Base-by-base conservation (phyloP, 2,329 filamentous ascomycete genomes). In the Cercospora sp. region DNA sequence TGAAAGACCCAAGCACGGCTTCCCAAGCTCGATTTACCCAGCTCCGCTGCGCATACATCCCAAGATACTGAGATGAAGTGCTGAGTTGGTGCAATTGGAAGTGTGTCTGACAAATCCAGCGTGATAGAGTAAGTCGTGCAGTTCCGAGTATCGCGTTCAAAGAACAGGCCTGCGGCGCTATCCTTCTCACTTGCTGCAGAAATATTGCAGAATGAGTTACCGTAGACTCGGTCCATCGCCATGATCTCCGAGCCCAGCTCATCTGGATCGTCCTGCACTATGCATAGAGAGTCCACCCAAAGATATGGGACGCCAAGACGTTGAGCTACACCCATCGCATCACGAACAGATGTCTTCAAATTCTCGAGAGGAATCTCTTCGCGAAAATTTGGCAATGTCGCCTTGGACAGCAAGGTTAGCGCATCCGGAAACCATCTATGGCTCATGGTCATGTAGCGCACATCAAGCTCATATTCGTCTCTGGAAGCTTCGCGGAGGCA, bases 241-340 rank as follows among this genome's bases (percentile, higher is more conserved):
- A 53, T 43, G 18, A 61, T 63, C 21, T 71, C 67, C 10, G 13
- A 28, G 7, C 32, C 24, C 68, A 69, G 73, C 60, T 74, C 72
- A 45, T 68, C 68, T 3, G 24, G 57, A 32, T 61, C 58, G 34
- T 68, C 62, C 18, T 69, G 68, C 16, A 69, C 58, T 21, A 69
- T 69, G 57, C 65, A 69, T 8, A 69, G 62, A 21, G 65, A 64
- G 18, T 69, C 65, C n/a, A 69, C 65, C 68, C 68, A 68, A 3
- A 68, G 21, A 18, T 68, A 59, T 43, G 45, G 49, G 16, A 66
- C 6, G 24, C 24, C 49, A 12, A 55, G 49, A 16, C 24, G 49
- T 55, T 55, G 12, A n/a, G 49, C 49, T 3, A 55, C 24, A 30
- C 6, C 7, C 49, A 55, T 30, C 49, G 49, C 49, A 26, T 55